Base-by-base conservation (phyloP, 257 asterid genomes). In the Parsonsia alboflavescens region DNA sequence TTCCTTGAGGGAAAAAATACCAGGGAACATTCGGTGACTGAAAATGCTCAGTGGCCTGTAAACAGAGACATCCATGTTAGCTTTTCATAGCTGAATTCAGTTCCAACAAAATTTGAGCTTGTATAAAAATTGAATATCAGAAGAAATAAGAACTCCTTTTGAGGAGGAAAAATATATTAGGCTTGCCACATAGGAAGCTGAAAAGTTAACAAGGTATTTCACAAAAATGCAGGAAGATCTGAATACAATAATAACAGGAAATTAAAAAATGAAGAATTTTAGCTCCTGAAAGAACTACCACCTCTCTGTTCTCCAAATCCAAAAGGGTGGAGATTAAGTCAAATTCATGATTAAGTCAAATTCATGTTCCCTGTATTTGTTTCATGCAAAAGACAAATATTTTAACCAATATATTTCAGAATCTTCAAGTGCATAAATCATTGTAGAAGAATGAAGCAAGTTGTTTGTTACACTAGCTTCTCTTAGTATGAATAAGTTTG, bases 11-110 rank as follows among this genome's bases (percentile, higher is more conserved):
- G 71, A 44, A 1, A 67, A 71, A 77, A 65, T 88, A 90, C 96
- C 96, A 88, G 62, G 93, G 89, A 48, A 85, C 41, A 62, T 70
- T 80, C 71, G 7, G 80, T 70, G 89, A 77, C 75, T 45, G 81
- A 45, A 80, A 84, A 78, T 77, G 77, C 79, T 45, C 1, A 8
- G 83, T 82, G n/a, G 87, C 87, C 94, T 90, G 93, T 78, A 68
- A 72, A 68, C 64, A 82, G 85, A 71, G 46, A 70, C 8, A 22
- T 74, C 77, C 57, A 67, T 66, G 71, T 52, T 50, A 59, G 54
- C 26, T 59, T 61, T 33, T 75, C 49, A 28, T 10, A 30, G 57
- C 70, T 52, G 54, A 49, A 58, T 48, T 28, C 45, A 62, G 12
- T 26, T 13, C 66, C 21, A 12, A 13, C 41, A 10, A 57, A 28